Percentiles rank a stretch among this genome's conserved stretches.
phyloP scores from a whole-genome alignment of 108 stramenopile species.

The Cyclostephanos tholiformis region DNA sequence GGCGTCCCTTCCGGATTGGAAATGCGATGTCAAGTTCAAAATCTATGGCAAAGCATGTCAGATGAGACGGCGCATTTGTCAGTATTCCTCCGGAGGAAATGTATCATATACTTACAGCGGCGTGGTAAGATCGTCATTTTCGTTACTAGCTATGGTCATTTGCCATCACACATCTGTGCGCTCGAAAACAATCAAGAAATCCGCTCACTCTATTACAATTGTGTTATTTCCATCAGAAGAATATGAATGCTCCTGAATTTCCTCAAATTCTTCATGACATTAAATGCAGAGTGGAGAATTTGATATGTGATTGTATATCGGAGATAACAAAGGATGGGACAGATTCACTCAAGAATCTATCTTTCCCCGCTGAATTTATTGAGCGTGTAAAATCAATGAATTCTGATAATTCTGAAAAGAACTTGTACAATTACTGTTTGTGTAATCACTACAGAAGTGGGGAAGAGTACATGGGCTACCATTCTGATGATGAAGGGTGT shows the following conservation, averaged over 20 bases:
- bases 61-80: slow-evolving; percentile 47
- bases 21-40: slow-evolving; percentile 36
- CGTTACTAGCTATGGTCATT: neutral
- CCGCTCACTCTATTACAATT: too few species aligned
- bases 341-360: slow-evolving; percentile 9
- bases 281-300: slow-evolving; percentile 36
- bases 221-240: neutral
- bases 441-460: slow-evolving; percentile 44
- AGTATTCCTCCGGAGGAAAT: slow-evolving; percentile 30
- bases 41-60: slow-evolving; percentile 38
- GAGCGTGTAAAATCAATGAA: slow-evolving; percentile 10
- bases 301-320: slow-evolving; percentile 29
- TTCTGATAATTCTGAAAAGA: neutral
- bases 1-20: slow-evolving; percentile 40
- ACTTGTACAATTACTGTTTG: slow-evolving; percentile 45
- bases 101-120: slow-evolving; percentile 46
- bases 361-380: slow-evolving; percentile 27
- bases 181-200: too few species aligned
- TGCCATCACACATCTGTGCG: too few species aligned
- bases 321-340: neutral
- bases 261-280: slow-evolving; percentile 24
- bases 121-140: slow-evolving; percentile 1
- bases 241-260: slow-evolving; percentile 38
- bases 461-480: slow-evolving; percentile 44
- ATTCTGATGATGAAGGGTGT: slow-evolving; percentile 37